These are phyloP conservation scores for Lumnitzera littorea DNA, from an alignment of 345 rosid species.

Conservation along the genomic window DNA sequence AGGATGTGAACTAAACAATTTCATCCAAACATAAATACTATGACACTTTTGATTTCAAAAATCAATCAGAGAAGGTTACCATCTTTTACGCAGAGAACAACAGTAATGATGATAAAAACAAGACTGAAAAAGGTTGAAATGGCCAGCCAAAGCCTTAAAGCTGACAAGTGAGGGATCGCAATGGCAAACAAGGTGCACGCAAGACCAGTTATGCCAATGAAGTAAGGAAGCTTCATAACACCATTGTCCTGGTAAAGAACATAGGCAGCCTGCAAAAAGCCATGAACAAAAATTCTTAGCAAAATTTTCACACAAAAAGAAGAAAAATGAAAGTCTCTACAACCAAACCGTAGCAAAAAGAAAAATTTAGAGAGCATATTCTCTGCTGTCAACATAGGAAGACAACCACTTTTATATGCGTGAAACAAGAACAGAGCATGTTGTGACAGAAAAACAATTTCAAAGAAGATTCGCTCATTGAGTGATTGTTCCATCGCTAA, in stretches of 20 bases:
- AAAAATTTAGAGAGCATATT: too few species aligned
- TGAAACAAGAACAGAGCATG: too few species aligned
- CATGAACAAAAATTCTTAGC: background rate
- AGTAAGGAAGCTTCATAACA: slow-evolving; percentile 52
- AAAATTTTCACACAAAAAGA: background rate
- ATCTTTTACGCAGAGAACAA: slow-evolving; percentile 51
- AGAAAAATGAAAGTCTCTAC: background rate
- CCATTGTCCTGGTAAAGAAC: slow-evolving; percentile 37
- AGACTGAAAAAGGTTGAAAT: slow-evolving; percentile 66
- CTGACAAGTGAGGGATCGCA: slow-evolving; percentile 76
- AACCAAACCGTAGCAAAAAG: too few species aligned
- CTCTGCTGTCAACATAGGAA: too few species aligned
- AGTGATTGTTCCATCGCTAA: too few species aligned
- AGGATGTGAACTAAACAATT: too few species aligned
- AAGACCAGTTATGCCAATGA: slow-evolving; percentile 40
- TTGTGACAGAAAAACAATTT: too few species aligned
- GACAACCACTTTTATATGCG: too few species aligned
- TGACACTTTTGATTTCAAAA: too few species aligned
- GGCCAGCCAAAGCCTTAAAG: slow-evolving; percentile 80
- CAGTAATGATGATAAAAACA: slow-evolving; percentile 50
- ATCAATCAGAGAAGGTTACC: slow-evolving; percentile 30
- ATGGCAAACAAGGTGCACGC: slow-evolving; percentile 66
- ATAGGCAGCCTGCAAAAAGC: slow-evolving; percentile 46
- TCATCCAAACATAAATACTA: too few species aligned
- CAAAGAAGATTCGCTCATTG: too few species aligned